These are phyloP conservation scores for Limtongia smithiae DNA, from an alignment of 805 yeast species.

Conservation along the genomic window DNA sequence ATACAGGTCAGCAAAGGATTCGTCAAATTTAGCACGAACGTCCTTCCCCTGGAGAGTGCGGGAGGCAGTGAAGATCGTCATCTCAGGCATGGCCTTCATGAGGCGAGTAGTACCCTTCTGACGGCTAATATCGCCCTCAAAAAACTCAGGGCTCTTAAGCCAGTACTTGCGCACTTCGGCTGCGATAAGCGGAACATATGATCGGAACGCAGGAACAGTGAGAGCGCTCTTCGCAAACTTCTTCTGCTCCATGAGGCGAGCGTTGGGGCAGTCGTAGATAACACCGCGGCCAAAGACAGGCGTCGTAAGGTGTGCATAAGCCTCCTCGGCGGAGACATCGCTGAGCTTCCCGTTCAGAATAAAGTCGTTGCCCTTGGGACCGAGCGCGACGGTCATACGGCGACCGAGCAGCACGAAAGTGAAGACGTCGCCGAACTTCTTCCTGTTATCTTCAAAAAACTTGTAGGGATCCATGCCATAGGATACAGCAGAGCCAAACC, in stretches of 20 bases:
- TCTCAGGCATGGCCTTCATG: constrained; percentile 83
- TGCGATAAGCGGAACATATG: constrained; percentile 82
- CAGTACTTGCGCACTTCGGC: constrained; percentile 73
- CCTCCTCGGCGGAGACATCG: constrained; percentile 94
- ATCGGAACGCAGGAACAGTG: constrained; percentile 75
- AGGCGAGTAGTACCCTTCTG: constrained; percentile 43
- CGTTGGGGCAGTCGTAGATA: constrained; percentile 92
- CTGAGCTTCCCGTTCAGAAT: constrained; percentile 83
- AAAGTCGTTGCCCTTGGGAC: constrained; percentile 97
- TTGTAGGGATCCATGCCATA: constrained; percentile 94
- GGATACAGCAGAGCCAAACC: constrained; percentile 86
- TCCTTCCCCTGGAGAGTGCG: constrained; percentile 89
- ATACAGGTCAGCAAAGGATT: constrained; percentile 78
- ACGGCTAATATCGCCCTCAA: constrained; percentile 37
- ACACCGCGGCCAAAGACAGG: constrained; percentile 98
- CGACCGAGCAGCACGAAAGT: constrained; percentile 86
- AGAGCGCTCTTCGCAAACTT: constrained; percentile 90
- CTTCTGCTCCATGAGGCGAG: constrained; percentile 95
- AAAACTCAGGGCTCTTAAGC: constrained; percentile 48
- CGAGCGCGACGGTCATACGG: constrained; percentile 91
- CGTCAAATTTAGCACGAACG: constrained; percentile 76
- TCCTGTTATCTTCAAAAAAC: constrained; percentile 74
- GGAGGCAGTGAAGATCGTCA: constrained; percentile 94
- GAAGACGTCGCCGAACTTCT: constrained; percentile 87
- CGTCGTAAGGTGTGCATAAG: constrained; percentile 95